Conservation (phyloP, 352 stramenopile genomes). For the Thalassiosira tumida region DNA sequence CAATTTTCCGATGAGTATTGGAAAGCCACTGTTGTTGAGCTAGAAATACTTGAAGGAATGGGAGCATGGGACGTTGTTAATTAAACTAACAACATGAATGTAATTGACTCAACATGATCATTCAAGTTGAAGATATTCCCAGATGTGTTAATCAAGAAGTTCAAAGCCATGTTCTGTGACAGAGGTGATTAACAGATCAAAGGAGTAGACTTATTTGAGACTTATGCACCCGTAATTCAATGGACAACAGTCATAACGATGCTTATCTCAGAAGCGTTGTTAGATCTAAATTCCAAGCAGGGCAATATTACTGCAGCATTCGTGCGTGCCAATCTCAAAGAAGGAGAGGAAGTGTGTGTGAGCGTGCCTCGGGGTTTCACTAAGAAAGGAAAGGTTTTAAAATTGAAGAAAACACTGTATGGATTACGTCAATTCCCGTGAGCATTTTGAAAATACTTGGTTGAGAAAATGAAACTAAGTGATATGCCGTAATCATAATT, state of each 20-base stretch:
- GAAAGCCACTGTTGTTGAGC: constrained; percentile 39
- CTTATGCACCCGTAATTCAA: constrained; percentile 36
- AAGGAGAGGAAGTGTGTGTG: constrained; percentile 26
- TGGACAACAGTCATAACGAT: constrained; percentile 65
- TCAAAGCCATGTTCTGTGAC: constrained; percentile 77
- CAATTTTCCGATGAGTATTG: constrained; percentile 26
- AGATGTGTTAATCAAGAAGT: constrained; percentile 48
- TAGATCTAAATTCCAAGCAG: neutral
- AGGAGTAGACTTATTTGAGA: constrained; percentile 68
- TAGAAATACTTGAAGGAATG: constrained; percentile 19
- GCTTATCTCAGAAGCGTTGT: constrained; percentile 43
- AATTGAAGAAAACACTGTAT: constrained; percentile 66
- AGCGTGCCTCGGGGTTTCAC: constrained; percentile 45
- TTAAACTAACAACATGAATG: neutral
- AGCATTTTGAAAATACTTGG: constrained; percentile 5
- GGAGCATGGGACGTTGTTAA: neutral
- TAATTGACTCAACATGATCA: constrained; percentile 3
- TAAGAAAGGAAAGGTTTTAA: constrained; percentile 50
- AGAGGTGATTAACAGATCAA: constrained; percentile 65
- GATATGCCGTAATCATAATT: constrained; percentile 37
- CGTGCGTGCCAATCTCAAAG: constrained; percentile 19
- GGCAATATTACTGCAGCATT: constrained; percentile 40
- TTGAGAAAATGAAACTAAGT: constrained; percentile 29
- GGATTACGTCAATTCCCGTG: constrained; percentile 61
- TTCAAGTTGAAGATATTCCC: constrained; percentile 22